These are phyloP conservation scores for Pilasporangium apinafurcum DNA, from an alignment of 352 stramenopile species.

Conservation along the genomic window DNA sequence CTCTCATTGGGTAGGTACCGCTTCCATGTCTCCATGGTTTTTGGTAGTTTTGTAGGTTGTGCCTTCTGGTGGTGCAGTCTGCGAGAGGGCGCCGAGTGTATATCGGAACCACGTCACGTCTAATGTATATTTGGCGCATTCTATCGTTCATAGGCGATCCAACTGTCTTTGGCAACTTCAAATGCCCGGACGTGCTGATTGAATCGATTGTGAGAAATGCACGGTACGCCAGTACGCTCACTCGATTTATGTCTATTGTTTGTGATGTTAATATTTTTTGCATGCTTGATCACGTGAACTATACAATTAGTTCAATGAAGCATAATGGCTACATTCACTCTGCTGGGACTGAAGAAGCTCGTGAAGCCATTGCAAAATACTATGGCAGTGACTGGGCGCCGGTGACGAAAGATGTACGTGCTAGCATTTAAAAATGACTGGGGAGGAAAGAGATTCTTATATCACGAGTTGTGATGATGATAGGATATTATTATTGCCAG, in stretches of 20 bases:
- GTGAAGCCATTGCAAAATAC: conserved; percentile 83
- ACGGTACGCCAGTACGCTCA: too few relatives aligned
- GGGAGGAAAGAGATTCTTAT: too few relatives aligned
- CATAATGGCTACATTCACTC: conserved; percentile 93
- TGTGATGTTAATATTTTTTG: background rate
- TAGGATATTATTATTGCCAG: conserved; percentile 92
- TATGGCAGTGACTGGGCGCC: conserved; percentile 51
- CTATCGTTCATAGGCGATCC: conserved; percentile 65
- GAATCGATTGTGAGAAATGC: conserved; percentile 65
- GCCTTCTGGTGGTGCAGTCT: conserved; percentile 3
- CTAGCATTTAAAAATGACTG: background rate
- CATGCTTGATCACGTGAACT: background rate
- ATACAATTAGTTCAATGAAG: conserved; percentile 67
- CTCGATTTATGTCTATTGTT: too few relatives aligned
- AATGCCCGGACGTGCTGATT: conserved; percentile 84
- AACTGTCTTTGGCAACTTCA: conserved; percentile 91
- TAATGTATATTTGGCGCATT: background rate
- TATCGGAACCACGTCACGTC: too few relatives aligned
- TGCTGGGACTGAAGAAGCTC: conserved; percentile 75
- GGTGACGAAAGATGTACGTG: conserved; percentile 68
- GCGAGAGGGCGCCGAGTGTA: too few relatives aligned
- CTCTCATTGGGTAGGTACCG: conserved; percentile 79
- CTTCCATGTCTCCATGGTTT: background rate
- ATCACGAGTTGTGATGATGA: background rate
- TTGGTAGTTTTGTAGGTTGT: background rate